Evolutionary conservation across 768 basidiomycete species (phyloP).

Genomic region (Lactarius akahatsu): DNA sequence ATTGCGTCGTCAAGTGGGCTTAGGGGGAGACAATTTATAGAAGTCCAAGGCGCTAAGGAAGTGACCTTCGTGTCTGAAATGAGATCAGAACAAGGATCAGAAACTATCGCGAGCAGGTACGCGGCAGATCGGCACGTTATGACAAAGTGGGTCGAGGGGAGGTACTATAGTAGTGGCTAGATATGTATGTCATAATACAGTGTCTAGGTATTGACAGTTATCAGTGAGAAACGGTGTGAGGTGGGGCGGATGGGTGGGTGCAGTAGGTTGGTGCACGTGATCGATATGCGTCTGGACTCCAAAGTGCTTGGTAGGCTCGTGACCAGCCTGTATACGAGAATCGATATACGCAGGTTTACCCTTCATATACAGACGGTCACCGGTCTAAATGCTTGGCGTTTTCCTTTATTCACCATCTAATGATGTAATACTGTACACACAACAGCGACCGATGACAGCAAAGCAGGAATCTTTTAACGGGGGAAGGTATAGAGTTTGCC

Average conservation of each 20-base stretch:
- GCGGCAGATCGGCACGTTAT: background rate
- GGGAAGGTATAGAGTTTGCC: background rate
- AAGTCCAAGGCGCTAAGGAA: background rate
- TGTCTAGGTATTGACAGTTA: too few relatives aligned
- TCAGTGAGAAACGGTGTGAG: too few relatives aligned
- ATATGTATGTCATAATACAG: too few relatives aligned
- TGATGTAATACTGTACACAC: background rate
- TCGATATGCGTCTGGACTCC: too few relatives aligned
- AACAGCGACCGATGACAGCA: background rate
- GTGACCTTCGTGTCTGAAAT: background rate
- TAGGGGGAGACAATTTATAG: background rate
- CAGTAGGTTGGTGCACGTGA: too few relatives aligned
- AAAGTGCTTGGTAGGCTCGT: too few relatives aligned
- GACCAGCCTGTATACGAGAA: too few relatives aligned
- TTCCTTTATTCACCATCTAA: background rate
- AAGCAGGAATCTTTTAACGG: background rate
- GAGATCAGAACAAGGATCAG: background rate
- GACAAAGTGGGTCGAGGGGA: too few relatives aligned
- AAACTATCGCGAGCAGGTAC: background rate
- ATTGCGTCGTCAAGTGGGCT: background rate
- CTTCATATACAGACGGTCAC: too few relatives aligned
- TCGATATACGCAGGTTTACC: too few relatives aligned
- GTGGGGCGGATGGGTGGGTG: too few relatives aligned
- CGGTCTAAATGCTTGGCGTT: background rate
- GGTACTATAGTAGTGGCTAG: too few relatives aligned